Evolutionary conservation across 163 green algal genomes (phyloP).

Genomic region (Scenedesmus sp.): DNA sequence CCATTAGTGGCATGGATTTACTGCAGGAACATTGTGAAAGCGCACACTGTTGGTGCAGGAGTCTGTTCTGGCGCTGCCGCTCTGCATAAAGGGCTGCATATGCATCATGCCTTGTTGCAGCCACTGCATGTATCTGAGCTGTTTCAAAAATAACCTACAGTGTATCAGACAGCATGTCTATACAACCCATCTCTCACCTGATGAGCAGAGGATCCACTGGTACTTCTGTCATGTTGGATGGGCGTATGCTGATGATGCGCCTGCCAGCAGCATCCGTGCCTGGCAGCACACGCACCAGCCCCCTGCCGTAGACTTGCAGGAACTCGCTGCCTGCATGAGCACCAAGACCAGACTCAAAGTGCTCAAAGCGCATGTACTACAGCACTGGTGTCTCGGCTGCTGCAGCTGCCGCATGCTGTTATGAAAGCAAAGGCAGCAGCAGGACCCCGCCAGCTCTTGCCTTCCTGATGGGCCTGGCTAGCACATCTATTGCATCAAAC

Average conservation of each 20-base stretch:
- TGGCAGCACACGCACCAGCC: slow-evolving; percentile 13
- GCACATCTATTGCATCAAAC: neutral
- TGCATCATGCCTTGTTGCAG: neutral
- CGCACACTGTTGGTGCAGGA: no score
- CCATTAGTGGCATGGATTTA: no score
- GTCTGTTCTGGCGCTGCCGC: neutral
- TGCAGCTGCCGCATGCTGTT: no score
- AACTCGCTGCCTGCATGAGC: neutral
- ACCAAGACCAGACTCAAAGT: neutral
- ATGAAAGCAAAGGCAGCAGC: neutral
- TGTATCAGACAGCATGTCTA: no score
- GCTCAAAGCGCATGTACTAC: no score
- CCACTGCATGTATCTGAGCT: neutral
- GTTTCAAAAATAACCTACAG: neutral
- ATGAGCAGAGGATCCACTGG: slow-evolving; percentile 15
- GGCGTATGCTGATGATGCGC: neutral
- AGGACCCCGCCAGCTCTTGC: neutral
- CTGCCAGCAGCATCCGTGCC: neutral
- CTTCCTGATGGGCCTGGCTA: neutral
- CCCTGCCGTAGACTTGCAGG: neutral
- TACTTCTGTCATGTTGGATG: neutral
- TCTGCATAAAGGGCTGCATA: neutral
- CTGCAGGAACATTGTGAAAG: no score
- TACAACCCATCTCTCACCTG: neutral
- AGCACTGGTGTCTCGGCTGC: no score